Percentiles rank a stretch among this genome's conserved stretches.
phyloP scores from a whole-genome alignment of 139 green algal species.

The Parachlorella kessleri region DNA sequence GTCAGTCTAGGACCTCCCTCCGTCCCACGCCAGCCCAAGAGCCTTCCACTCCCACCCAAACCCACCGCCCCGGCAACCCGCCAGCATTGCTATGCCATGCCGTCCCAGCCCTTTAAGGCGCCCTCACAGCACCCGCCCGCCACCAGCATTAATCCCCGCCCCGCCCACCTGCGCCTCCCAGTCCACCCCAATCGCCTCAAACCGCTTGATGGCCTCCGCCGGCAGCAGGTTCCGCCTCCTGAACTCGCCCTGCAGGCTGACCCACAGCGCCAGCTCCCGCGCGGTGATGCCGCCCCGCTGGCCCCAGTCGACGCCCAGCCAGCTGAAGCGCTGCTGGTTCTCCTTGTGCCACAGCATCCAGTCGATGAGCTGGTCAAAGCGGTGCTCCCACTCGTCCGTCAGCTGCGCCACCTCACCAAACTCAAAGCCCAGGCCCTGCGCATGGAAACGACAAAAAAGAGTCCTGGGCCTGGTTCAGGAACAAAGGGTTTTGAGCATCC shows the following conservation, averaged over 20 bases:
- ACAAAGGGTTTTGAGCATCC: too few species aligned
- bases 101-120: neutral
- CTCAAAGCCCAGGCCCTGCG: conserved; percentile 57
- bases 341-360: conserved; percentile 55
- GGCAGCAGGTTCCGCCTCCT: conserved; percentile 43
- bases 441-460: too few species aligned
- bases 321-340: conserved; percentile 38
- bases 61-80: too few species aligned
- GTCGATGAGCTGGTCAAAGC: conserved; percentile 63
- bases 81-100: neutral
- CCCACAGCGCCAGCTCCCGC: conserved; percentile 55
- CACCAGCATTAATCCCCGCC: neutral
- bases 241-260: conserved; percentile 60
- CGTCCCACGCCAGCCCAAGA: too few species aligned
- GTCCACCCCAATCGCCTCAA: conserved; percentile 51
- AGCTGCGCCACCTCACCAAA: conserved; percentile 64
- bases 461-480: too few species aligned
- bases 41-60: too few species aligned
- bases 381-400: conserved; percentile 66
- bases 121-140: neutral
- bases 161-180: conserved; percentile 44
- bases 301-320: conserved; percentile 56
- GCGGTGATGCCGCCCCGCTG: conserved; percentile 36
- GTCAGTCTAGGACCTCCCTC: too few species aligned
- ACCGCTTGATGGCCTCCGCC: conserved; percentile 34